These are phyloP conservation scores for Cyclotella choctawhatcheeana DNA, from an alignment of 108 stramenopile genomes.

Conservation along the genomic window DNA sequence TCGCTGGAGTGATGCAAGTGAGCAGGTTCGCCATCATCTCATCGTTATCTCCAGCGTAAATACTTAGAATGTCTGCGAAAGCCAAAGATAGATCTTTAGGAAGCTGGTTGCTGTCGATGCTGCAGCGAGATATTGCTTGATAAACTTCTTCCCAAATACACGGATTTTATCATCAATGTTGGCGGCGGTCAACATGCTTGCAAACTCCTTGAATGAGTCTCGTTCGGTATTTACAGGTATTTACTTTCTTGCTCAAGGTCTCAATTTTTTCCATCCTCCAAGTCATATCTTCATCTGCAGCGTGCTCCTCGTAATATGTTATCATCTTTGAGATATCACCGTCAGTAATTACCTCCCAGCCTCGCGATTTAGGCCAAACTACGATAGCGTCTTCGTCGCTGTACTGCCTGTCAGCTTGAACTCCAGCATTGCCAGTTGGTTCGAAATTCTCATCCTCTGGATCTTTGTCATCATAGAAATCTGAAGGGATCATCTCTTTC, in stretches of 20 bases:
- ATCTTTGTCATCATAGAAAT: slow-evolving; percentile 20
- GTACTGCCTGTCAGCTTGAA: slow-evolving; percentile 29
- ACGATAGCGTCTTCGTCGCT: slow-evolving; percentile 35
- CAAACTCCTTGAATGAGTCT: background rate
- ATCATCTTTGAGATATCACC: slow-evolving; percentile 21
- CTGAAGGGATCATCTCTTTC: slow-evolving; percentile 19
- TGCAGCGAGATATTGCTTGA: background rate
- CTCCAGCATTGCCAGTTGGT: slow-evolving; percentile 29
- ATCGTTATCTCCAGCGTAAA: slow-evolving; percentile 5
- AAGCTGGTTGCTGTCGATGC: background rate
- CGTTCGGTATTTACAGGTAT: no score
- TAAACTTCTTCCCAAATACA: slow-evolving; percentile 3
- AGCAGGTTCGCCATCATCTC: background rate
- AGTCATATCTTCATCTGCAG: slow-evolving; percentile 13
- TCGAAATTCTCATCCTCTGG: slow-evolving; percentile 28
- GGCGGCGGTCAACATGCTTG: background rate
- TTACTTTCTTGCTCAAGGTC: background rate
- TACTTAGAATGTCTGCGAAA: slow-evolving; percentile 3
- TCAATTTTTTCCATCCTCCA: slow-evolving; percentile 15
- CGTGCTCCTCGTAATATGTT: slow-evolving; percentile 23
- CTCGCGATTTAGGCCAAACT: slow-evolving; percentile 34
- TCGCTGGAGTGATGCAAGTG: background rate
- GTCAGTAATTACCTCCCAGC: slow-evolving; percentile 20
- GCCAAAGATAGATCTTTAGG: background rate
- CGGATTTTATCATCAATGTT: slow-evolving; percentile 2